Conservation (phyloP, 2,329 filamentous ascomycete genomes). For the Mycosphaerelloides madeirae region DNA sequence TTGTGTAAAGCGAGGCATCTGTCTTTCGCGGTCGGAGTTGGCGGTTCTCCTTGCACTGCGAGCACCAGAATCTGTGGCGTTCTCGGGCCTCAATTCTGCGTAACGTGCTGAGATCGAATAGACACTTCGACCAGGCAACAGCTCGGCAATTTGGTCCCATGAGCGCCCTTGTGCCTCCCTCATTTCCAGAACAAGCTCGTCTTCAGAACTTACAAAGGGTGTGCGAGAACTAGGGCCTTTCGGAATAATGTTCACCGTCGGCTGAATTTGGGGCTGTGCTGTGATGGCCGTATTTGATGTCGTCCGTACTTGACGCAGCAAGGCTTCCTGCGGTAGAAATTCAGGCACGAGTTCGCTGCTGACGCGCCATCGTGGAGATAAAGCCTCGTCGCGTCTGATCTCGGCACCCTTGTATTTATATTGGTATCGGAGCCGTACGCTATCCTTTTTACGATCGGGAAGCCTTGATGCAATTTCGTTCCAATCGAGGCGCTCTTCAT, state of each 20-base stretch:
- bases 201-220: conserved; percentile 15
- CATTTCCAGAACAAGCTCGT: conserved; percentile 33
- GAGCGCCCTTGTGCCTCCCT: conserved; percentile 34
- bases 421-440: conserved; percentile 3
- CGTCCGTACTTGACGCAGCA: too few species aligned
- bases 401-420: not conserved
- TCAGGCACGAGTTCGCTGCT: too few species aligned
- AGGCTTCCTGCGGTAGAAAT: too few species aligned
- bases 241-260: too few species aligned
- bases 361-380: too few species aligned
- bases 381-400: too few species aligned
- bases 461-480: conserved; percentile 29
- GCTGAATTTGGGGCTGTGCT: too few species aligned
- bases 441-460: conserved; percentile 22
- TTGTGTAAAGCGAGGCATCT: not conserved
- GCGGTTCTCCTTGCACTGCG: too few species aligned
- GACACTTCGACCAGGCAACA: conserved; percentile 2
- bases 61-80: not conserved
- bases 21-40: too few species aligned
- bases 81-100: not conserved
- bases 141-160: conserved; percentile 32
- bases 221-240: not conserved
- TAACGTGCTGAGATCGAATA: conserved; percentile 2
- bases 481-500: conserved; percentile 22
- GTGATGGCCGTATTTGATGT: too few species aligned